Evolutionary conservation across 495 filamentous ascomycete genomes (phyloP), one percentile per base, ranked within the genome.

Genomic region (Niebla homalea): DNA sequence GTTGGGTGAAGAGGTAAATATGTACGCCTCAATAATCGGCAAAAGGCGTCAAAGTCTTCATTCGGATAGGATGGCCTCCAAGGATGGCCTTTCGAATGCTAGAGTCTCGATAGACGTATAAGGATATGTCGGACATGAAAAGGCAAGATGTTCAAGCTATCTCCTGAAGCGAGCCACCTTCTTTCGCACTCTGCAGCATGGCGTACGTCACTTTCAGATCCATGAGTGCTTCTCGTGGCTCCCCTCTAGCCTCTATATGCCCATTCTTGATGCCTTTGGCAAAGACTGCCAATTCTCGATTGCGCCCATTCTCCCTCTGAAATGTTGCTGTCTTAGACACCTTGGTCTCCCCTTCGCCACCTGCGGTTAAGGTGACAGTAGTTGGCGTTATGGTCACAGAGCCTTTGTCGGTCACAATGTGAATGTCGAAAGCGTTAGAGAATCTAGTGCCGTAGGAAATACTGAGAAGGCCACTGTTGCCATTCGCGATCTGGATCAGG

Each of bases 171-270:
- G 54, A 23, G 14, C 51, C 51, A 23, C 39, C 50, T 39, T 53
- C 50, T 19, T 53, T 36, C 14, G 29, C 50, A 21, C 50, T 54
- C 12, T 57, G 50, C 4, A 57, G 20, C 43, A 57, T 53, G 5
- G 45, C 50, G 32, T 53, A 50, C 6, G 53, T 16, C 18, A 57
- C 20, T 26, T 50, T 48, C 23, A 57, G 35, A 16, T 57, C 54
- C 19, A 12, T n/a, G 11, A 53, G 43, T 7, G 54, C 44, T 39
- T 57, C 22, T 22, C 53, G 50, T 11, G 54, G 54, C 18, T 40
- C 29, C 23, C 32, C 50, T 36, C 45, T 21, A n/a, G 25, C 16
- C 15, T 57, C 25, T 8, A 45, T 20, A 36, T 26, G 26, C 5
- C 36, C 46, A 3, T 32, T 41, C 6, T 40, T 21, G 16, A 57